Conservation (phyloP, 306 rosid genomes). For the Trifolium fragiferum region DNA sequence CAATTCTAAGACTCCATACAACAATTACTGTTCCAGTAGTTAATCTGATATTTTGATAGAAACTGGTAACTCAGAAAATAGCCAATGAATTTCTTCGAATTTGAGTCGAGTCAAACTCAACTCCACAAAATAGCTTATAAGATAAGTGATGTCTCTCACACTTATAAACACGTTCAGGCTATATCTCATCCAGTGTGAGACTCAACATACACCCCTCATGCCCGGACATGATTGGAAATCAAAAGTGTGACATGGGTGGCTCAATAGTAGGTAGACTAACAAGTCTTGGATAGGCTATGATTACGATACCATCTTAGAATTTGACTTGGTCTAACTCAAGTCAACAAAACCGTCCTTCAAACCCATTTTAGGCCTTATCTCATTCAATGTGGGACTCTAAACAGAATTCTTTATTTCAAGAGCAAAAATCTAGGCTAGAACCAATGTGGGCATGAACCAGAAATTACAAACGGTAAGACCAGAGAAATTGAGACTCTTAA, state of each 20-base stretch:
- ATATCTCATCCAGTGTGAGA: background rate
- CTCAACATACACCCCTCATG: background rate
- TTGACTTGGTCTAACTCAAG: background rate
- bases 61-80: background rate
- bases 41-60: background rate
- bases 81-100: background rate
- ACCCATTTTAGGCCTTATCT: background rate
- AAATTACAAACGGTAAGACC: background rate
- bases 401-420: background rate
- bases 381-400: background rate
- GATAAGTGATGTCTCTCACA: background rate
- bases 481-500: background rate
- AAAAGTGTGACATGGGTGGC: background rate
- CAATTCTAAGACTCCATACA: constrained; percentile 10
- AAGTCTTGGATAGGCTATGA: background rate
- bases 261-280: background rate
- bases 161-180: background rate
- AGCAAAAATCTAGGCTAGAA: background rate
- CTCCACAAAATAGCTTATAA: background rate
- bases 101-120: background rate
- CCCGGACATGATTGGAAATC: background rate
- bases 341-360: background rate
- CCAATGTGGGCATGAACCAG: background rate
- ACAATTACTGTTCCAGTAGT: constrained; percentile 12
- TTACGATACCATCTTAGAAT: no score